Evolutionary conservation across 148 eudicot genomes (phyloP).

Genomic region (Nepenthes mirabilis): DNA sequence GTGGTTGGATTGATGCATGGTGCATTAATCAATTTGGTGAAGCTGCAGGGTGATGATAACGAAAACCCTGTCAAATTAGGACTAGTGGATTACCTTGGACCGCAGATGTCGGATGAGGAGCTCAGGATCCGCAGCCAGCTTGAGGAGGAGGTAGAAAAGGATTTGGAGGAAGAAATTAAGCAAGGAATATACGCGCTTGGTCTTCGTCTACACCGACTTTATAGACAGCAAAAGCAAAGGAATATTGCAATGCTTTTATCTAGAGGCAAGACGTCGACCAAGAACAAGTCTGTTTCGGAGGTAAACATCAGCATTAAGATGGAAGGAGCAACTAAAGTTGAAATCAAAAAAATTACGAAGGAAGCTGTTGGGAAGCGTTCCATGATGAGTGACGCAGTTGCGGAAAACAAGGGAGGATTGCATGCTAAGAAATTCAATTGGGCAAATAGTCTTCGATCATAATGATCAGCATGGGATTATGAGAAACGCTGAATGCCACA

Average conservation of each 20-base stretch:
- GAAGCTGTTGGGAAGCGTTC: neutral
- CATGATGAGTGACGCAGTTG: too few relatives aligned
- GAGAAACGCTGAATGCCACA: too few relatives aligned
- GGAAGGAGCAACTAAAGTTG: conserved; percentile 48
- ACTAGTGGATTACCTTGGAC: neutral
- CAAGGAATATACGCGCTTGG: conserved; percentile 58
- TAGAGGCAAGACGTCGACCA: neutral
- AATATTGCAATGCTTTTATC: neutral
- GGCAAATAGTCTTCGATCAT: too few relatives aligned
- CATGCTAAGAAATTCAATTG: too few relatives aligned
- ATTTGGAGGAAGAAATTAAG: conserved; percentile 63
- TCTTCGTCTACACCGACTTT: conserved; percentile 41
- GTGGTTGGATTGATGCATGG: too few relatives aligned
- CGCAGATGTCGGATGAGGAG: conserved; percentile 33
- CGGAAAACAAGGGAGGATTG: too few relatives aligned
- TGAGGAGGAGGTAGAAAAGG: conserved; percentile 48
- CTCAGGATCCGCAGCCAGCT: conserved; percentile 41
- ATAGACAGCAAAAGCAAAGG: conserved; percentile 37
- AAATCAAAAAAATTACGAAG: conserved; percentile 47
- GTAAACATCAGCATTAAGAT: conserved; percentile 43
- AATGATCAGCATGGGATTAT: too few relatives aligned
- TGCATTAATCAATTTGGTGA: too few relatives aligned
- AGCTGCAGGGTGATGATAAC: neutral
- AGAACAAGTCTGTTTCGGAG: conserved; percentile 17
- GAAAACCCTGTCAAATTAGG: neutral